Base-by-base conservation (phyloP, 768 basidiomycete genomes). In the Coprinellus micaceus region DNA sequence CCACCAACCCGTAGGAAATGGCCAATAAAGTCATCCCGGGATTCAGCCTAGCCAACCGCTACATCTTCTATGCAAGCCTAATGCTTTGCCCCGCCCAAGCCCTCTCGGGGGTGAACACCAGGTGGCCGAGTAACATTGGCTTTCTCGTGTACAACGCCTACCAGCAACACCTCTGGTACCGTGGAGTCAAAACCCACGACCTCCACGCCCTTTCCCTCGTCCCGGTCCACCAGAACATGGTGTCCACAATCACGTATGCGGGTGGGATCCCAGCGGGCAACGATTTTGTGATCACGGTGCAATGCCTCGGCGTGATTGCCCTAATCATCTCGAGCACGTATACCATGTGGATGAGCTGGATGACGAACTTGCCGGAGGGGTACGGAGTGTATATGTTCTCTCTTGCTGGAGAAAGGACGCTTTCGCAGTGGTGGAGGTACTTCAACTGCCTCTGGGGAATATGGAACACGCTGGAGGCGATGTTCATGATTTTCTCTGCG, bases 141-240 rank as follows among this genome's bases (percentile, higher is more conserved):
- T 59, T 59, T 39, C 58, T 59, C 2, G 58, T 53, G 19, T 59
- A 55, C 41, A 59, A 54, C 53, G 40, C 30, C 36, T 59, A 51
- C 47, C 46, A 59, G 28, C 58, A 59, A 10, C 50, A 21, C 29
- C 36, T 50, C 2, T 59, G 58, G 58, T 59, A 59, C 58, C 4
- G 7, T 19, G 58, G 53, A 1, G 53, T 49, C 21, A 50, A 55
- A 50, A 29, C 19, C 7, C 48, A 50, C 9, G 11, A 55, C 10
- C 17, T 55, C 25, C 58, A 33, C 13, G 33, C 33, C 33, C 33
- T 33, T 13, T 33, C 33, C 7, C 33, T 33, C 33, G 6, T 33
- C 33, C 7, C 13, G 7, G 6, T 6, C 13, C 33, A 33, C 13
- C 33, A 6, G 7, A 13, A 33, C 13, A 6, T 33, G 7, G 33